Evolutionary conservation across 164 flowering plant species (phyloP), one percentile per base, ranked within the genome.

Genomic region (Cinnamomum chago): DNA sequence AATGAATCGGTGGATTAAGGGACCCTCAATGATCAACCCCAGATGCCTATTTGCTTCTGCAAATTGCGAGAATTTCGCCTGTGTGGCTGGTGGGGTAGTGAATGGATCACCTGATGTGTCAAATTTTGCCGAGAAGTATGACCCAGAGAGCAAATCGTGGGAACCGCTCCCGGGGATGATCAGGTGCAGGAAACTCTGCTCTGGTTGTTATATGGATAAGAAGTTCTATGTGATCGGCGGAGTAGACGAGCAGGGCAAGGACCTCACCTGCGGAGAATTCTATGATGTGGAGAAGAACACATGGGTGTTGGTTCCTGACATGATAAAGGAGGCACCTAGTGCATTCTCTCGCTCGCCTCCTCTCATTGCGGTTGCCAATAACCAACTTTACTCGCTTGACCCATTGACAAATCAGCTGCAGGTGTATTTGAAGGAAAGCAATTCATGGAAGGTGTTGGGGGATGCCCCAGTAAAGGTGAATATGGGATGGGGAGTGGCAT

Each of bases 401-500:
- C 75, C 94, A 13, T 82, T 91, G 3, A 79, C 95, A 0, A 94
- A 92, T 66, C 81, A 84, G 79, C 79, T 94, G 70, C 85, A 84
- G 76, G 81, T 87, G 35, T 94, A 92, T 76, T 25, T 83, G 80
- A 90, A 90, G 85, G 72, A 9, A 52, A 85, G 73, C 70, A 92
- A 89, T 20, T 74, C 81, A 12, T 94, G 98, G 98, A 92, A 77
- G 84, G 83, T 60, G 12, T 28, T 92, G 50, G 97, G 98, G 10
- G 71, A 65, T 2, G 92, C 84, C 4, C 98, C 98, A 0, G 90
- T 92, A 2, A 78, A 86, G 70, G 95, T 97, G 22, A 75, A 78
- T 60, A 77, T 77, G 70, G 98, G 98, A 23, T 94, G 98, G 97
- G 98, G 98, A 15, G 86, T 94, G 12, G 98, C 97, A 1, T 93